Evolutionary conservation across 1,284 basidiomycete genomes (phyloP).

Genomic region (Sanghuangporus weigelae): DNA sequence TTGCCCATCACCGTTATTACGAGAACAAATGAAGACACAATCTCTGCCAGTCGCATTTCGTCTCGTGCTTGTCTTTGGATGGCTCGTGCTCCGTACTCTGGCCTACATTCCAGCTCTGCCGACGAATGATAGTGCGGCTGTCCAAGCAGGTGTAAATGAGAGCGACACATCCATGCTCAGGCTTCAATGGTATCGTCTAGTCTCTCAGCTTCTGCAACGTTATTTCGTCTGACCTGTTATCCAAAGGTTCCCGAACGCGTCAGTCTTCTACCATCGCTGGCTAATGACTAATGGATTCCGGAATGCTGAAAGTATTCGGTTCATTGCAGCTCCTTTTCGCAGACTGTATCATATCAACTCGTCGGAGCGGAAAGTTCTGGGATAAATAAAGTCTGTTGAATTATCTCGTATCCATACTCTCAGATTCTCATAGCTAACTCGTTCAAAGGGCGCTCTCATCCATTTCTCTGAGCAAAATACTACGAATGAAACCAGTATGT

Average conservation of each 20-base stretch:
- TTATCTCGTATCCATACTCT: neutral
- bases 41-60: neutral
- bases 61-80: constrained; percentile 1
- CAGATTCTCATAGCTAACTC: neutral
- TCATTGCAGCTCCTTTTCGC: constrained; percentile 39
- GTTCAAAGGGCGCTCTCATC: constrained; percentile 61
- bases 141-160: constrained; percentile 42
- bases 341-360: constrained; percentile 56
- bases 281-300: neutral
- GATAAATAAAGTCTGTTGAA: constrained; percentile 44
- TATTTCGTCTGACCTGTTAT: neutral
- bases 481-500: constrained; percentile 27
- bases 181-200: constrained; percentile 52
- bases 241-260: constrained; percentile 7
- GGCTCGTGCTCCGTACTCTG: neutral
- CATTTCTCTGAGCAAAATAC: constrained; percentile 66
- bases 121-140: constrained; percentile 58
- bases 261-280: constrained; percentile 9
- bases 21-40: neutral
- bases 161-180: constrained; percentile 52
- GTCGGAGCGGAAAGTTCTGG: constrained; percentile 42
- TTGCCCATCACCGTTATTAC: neutral
- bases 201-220: constrained; percentile 35
- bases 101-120: constrained; percentile 71
- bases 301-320: constrained; percentile 13